These are phyloP conservation scores for Silene conica DNA, from an alignment of 148 eudicot species.

Conservation along the genomic window DNA sequence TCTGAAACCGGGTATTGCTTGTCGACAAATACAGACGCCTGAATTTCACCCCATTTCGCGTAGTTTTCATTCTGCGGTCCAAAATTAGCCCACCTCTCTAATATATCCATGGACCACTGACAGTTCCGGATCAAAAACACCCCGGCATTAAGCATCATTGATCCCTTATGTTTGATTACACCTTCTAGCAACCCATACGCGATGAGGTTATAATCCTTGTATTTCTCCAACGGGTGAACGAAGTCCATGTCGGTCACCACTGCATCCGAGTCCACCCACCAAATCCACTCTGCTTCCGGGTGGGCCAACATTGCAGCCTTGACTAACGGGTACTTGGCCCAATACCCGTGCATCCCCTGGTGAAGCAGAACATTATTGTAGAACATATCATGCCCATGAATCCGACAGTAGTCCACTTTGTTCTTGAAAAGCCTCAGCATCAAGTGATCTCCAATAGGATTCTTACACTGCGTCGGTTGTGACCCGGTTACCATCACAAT, in stretches of 20 bases:
- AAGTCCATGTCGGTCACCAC: conserved; percentile 47
- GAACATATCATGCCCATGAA: conserved; percentile 67
- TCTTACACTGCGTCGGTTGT: neutral
- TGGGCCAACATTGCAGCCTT: conserved; percentile 88
- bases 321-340: conserved; percentile 73
- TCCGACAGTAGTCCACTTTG: conserved; percentile 78
- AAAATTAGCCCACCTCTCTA: conserved; percentile 66
- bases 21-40: conserved; percentile 37
- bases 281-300: conserved; percentile 91
- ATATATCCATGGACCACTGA: conserved; percentile 76
- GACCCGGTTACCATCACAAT: conserved; percentile 15
- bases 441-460: conserved; percentile 60
- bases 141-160: conserved; percentile 67
- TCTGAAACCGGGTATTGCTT: conserved; percentile 58
- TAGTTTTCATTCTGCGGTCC: conserved; percentile 62
- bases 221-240: conserved; percentile 50
- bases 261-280: conserved; percentile 89
- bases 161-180: conserved; percentile 44
- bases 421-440: conserved; percentile 64
- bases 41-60: conserved; percentile 59
- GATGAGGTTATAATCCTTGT: conserved; percentile 52
- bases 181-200: conserved; percentile 51
- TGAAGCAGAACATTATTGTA: conserved; percentile 69
- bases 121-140: conserved; percentile 72
- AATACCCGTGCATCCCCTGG: conserved; percentile 53